Base-by-base conservation (phyloP, 371 early-diverging fungal species). In the Syncephalastrum monosporum region DNA sequence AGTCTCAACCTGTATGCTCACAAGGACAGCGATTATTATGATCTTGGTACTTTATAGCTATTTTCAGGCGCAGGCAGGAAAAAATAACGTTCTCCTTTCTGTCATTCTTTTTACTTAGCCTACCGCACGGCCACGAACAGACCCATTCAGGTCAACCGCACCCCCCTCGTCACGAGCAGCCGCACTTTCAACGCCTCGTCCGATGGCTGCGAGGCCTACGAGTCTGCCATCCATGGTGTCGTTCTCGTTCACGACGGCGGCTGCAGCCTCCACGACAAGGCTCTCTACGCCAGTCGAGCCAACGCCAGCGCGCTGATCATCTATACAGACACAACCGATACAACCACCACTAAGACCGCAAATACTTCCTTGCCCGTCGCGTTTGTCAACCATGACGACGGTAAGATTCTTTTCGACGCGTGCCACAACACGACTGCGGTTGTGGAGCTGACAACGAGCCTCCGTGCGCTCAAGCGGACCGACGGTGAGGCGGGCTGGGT, bases 261-360 rank as follows among this genome's bases (percentile, higher is more conserved):
- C 24, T 86, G 85, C 55, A 65, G 57, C 13, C 67, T 71, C 47
- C 7, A 58, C 57, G 4, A 6, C 10, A 77, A 84, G 60, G 68
- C 82, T 0, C 49, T 50, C 29, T 58, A 72, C 54, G 86, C 82
- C 1, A 58, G 55, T 13, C 21, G 70, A 43, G 71, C 62, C 3
- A 78, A 81, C n/a, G 83, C 81, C 12, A 55, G 64, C 27, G 87
- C 74, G 15, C 75, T 82, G 1, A 25, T 86, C 29, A 50, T 86
- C 25, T 70, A 75, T 47, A 63, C 71, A 50, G 54, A 71, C 42
- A 54, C 49, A 3, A 46, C 45, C 15, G 55, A 38, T 12, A 64
- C 65, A 0, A 48, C 68, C 29, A 21, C 23, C 15, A 16, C 53
- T 21, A 50, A 58, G 16, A 29, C 55, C 5, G 33, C 41, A 3